Percentiles rank a stretch among this genome's conserved stretches.
phyloP scores from a whole-genome alignment of 2,329 filamentous ascomycete genomes.

The Neonectria ditissima region DNA sequence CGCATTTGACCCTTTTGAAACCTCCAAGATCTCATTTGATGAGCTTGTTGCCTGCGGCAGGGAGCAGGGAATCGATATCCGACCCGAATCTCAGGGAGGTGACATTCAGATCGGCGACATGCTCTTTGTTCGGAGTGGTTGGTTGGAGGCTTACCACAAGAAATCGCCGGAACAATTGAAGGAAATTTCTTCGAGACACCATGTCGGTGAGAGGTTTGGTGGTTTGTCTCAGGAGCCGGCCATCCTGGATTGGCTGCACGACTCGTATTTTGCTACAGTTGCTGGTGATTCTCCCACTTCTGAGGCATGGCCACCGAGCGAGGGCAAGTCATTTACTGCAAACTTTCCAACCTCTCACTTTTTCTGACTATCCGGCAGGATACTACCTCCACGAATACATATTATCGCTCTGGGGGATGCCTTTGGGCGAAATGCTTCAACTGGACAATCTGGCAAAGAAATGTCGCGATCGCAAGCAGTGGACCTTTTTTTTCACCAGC shows the following conservation, averaged over 20 bases:
- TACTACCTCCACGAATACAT: slow-evolving; percentile 57
- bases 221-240: slow-evolving; percentile 62
- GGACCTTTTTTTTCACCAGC: slow-evolving; percentile 54
- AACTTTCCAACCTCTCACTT: too few species aligned
- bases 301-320: slow-evolving; percentile 58
- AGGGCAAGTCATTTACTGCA: background rate
- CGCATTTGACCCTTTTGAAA: slow-evolving; percentile 54
- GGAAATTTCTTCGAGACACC: slow-evolving; percentile 36
- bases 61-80: slow-evolving; percentile 56
- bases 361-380: slow-evolving; percentile 44
- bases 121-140: slow-evolving; percentile 67
- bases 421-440: slow-evolving; percentile 63
- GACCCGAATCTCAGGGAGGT: slow-evolving; percentile 44
- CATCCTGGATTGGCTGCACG: slow-evolving; percentile 68
- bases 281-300: slow-evolving; percentile 66
- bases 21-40: slow-evolving; percentile 56
- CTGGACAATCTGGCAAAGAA: slow-evolving; percentile 53
- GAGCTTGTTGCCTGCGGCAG: slow-evolving; percentile 57
- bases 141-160: slow-evolving; percentile 57
- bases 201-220: slow-evolving; percentile 50
- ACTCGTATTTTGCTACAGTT: slow-evolving; percentile 65
- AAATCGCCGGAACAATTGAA: slow-evolving; percentile 14
- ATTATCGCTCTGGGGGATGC: slow-evolving; percentile 63
- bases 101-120: slow-evolving; percentile 60
- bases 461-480: slow-evolving; percentile 49